Conservation (phyloP, 1,139 yeast genomes). For the Geotrichum restrictum region DNA sequence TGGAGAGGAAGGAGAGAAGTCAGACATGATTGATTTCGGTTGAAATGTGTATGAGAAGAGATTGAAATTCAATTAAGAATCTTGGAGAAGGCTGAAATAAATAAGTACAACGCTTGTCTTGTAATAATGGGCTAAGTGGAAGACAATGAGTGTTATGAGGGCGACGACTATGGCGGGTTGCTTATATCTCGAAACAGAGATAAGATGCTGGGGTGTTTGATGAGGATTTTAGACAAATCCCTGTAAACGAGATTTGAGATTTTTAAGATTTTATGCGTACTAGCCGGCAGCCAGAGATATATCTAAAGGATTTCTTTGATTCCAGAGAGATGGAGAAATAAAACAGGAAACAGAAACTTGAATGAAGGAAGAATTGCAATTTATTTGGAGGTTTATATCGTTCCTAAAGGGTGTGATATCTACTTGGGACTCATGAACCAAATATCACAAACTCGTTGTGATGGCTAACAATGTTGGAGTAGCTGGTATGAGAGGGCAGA, state of each 20-base stretch:
- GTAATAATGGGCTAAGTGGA: not conserved
- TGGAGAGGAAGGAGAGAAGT: constrained; percentile 41
- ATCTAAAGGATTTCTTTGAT: not conserved
- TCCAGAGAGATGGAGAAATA: not conserved
- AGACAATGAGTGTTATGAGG: too few relatives aligned
- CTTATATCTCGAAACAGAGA: too few relatives aligned
- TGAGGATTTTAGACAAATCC: too few relatives aligned
- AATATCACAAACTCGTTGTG: not conserved
- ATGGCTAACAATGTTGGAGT: not conserved
- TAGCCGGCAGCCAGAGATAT: not conserved
- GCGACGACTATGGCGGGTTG: too few relatives aligned
- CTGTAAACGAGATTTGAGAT: too few relatives aligned
- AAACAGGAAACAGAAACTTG: not conserved
- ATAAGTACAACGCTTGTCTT: not conserved
- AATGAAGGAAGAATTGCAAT: not conserved
- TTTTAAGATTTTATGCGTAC: not conserved
- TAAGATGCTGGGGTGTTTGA: too few relatives aligned
- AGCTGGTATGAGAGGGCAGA: too few relatives aligned
- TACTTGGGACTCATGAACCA: not conserved
- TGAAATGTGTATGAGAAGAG: not conserved
- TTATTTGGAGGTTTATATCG: too few relatives aligned
- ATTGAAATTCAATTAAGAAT: not conserved
- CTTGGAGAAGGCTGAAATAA: not conserved
- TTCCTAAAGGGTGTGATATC: too few relatives aligned
- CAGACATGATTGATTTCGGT: constrained; percentile 33